Percentiles rank a stretch among this genome's conserved stretches.
These are phyloP conservation scores for Penicillium goetzii DNA, from an alignment of 495 filamentous ascomycete genomes.

Conservation along the genomic window DNA sequence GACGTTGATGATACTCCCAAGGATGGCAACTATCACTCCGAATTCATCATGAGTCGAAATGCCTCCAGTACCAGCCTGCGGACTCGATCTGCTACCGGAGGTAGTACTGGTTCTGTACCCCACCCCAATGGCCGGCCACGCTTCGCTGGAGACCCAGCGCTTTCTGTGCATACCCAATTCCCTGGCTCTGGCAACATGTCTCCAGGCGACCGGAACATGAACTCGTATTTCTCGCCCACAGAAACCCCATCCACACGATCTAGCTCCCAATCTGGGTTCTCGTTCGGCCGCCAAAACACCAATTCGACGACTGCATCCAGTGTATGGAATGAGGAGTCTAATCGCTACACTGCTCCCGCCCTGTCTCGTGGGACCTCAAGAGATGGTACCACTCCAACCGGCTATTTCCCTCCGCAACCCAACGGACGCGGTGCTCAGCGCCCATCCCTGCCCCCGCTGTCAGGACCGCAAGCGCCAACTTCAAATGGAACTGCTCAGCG, in stretches of 20 bases:
- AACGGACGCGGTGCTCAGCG: constrained; percentile 72
- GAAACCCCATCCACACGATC: constrained; percentile 88
- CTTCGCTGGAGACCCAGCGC: constrained; percentile 65
- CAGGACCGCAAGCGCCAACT: constrained; percentile 54
- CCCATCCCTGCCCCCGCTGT: constrained; percentile 81
- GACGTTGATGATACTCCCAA: constrained; percentile 73
- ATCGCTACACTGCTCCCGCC: constrained; percentile 85
- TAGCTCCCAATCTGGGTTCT: constrained; percentile 74
- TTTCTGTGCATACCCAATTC: constrained; percentile 76
- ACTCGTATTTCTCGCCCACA: constrained; percentile 91
- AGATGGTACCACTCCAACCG: constrained; percentile 67
- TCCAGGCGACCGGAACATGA: constrained; percentile 56
- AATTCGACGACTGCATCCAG: constrained; percentile 57
- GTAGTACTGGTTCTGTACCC: constrained; percentile 58
- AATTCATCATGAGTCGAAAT: constrained; percentile 71
- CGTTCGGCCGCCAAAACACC: constrained; percentile 73
- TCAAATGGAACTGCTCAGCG: constrained; percentile 56
- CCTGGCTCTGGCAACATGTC: constrained; percentile 49
- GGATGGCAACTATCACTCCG: constrained; percentile 48
- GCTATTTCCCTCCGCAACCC: constrained; percentile 53
- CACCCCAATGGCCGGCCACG: constrained; percentile 59
- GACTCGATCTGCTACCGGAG: constrained; percentile 76
- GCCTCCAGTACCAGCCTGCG: constrained; percentile 79
- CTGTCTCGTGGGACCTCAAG: constrained; percentile 77
- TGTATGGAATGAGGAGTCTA: constrained; percentile 66